Conservation (phyloP, 768 basidiomycete genomes). For the Goffeauzyma gilvescens region DNA sequence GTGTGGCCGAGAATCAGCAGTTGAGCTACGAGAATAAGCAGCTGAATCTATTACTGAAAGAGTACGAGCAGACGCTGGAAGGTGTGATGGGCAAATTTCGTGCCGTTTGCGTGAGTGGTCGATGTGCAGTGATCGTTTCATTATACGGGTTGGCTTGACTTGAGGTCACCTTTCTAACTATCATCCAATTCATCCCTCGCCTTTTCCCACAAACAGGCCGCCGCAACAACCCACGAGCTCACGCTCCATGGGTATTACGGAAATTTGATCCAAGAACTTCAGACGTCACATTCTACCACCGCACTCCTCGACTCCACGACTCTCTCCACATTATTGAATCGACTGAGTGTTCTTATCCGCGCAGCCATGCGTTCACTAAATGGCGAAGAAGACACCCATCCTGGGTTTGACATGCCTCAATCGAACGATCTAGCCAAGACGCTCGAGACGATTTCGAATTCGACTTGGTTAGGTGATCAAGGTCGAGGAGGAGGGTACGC, state of each 20-base stretch:
- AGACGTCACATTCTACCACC: conserved; percentile 26
- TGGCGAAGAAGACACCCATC: conserved; percentile 27
- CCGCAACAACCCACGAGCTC: conserved; percentile 78
- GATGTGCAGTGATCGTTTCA: too few relatives aligned
- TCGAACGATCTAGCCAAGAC: neutral
- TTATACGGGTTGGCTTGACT: neutral
- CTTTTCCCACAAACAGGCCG: conserved; percentile 39
- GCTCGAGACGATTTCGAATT: conserved; percentile 2
- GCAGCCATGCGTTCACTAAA: conserved; percentile 49
- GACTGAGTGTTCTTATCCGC: conserved; percentile 52
- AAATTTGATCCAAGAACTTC: conserved; percentile 41
- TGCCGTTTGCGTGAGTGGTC: conserved; percentile 55
- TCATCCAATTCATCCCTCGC: conserved; percentile 6
- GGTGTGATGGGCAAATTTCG: conserved; percentile 94
- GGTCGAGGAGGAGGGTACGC: conserved; percentile 27
- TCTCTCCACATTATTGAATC: conserved; percentile 48
- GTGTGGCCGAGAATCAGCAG: conserved; percentile 82
- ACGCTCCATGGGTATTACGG: conserved; percentile 82
- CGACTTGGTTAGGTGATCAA: conserved; percentile 18
- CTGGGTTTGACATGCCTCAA: conserved; percentile 5
- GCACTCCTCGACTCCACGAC: conserved; percentile 42
- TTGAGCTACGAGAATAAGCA: conserved; percentile 91
- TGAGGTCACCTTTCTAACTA: neutral
- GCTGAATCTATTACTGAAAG: conserved; percentile 65
- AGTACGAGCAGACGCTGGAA: conserved; percentile 86